These are phyloP conservation scores for Aspergillus panamensis DNA, from an alignment of 495 filamentous ascomycete genomes.

Conservation along the genomic window DNA sequence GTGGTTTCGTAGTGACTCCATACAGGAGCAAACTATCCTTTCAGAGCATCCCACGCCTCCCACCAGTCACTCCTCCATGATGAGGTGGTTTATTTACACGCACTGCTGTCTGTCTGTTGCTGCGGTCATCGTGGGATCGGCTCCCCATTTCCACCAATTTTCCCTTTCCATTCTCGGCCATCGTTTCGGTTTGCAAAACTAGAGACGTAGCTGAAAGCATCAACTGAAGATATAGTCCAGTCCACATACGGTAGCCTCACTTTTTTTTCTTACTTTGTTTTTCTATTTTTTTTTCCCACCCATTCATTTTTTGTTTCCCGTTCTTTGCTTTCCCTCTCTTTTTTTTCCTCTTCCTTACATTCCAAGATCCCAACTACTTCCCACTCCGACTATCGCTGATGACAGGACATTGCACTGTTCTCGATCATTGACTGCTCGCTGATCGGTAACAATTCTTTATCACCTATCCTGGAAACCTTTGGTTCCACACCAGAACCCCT, in stretches of 20 bases:
- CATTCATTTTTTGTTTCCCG: background rate
- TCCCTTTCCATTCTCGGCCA: conserved; percentile 2
- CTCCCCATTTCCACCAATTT: background rate
- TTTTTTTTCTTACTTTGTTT: background rate
- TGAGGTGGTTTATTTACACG: too few species aligned
- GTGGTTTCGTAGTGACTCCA: background rate
- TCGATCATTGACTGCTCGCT: background rate
- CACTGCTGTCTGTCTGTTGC: background rate
- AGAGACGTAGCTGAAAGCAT: background rate
- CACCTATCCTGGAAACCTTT: background rate
- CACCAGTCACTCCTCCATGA: background rate
- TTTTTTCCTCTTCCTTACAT: background rate
- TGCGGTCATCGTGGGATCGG: background rate
- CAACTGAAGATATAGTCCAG: background rate
- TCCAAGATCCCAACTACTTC: background rate
- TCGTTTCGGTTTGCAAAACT: background rate
- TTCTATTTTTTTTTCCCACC: background rate
- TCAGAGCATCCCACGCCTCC: conserved; percentile 18
- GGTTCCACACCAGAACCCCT: background rate
- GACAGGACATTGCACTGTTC: background rate
- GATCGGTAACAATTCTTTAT: background rate
- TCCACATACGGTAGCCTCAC: background rate
- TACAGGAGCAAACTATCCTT: background rate
- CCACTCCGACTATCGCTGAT: background rate
- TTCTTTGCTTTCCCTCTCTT: background rate